A percentile compares a stretch with the other conserved stretches of the same genome.
These are phyloP conservation scores for Saccharomyces hybrid DNA, from an alignment of 1,139 yeast species.

Conservation along the genomic window DNA sequence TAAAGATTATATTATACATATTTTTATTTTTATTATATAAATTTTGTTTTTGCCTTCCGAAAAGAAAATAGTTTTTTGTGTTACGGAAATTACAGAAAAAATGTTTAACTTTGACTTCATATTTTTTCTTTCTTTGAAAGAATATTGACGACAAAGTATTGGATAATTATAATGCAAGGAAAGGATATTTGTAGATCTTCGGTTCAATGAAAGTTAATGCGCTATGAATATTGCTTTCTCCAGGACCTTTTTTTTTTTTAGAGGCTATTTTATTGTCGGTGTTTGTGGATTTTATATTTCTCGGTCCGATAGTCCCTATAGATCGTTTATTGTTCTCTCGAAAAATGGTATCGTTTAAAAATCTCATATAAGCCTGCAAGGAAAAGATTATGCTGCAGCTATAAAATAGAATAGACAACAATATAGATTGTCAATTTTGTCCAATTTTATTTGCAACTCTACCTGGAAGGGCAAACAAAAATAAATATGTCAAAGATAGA, in stretches of 20 bases:
- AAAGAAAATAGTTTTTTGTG: not conserved
- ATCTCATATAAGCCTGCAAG: not conserved
- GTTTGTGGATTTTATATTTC: not conserved
- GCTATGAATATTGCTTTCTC: too few species aligned
- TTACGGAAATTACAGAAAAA: too few species aligned
- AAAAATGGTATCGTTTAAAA: not conserved
- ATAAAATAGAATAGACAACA: not conserved
- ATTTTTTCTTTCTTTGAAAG: too few species aligned
- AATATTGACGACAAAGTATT: too few species aligned
- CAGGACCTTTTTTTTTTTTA: not conserved
- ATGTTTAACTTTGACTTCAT: too few species aligned
- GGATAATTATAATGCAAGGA: too few species aligned
- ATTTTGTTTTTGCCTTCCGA: not conserved
- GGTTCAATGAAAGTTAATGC: too few species aligned
- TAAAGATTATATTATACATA: too few species aligned
- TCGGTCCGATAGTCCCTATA: conserved; percentile 1
- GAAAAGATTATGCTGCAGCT: not conserved
- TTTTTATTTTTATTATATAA: too few species aligned
- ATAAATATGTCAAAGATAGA: conserved; percentile 29
- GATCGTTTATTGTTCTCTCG: not conserved
- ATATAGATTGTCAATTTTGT: not conserved
- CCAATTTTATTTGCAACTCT: not conserved
- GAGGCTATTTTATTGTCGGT: not conserved
- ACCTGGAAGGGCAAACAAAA: not conserved
- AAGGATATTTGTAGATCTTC: too few species aligned